phyloP scores from a whole-genome alignment of 2,329 filamentous ascomycete species.

The Seiridium unicorne region DNA sequence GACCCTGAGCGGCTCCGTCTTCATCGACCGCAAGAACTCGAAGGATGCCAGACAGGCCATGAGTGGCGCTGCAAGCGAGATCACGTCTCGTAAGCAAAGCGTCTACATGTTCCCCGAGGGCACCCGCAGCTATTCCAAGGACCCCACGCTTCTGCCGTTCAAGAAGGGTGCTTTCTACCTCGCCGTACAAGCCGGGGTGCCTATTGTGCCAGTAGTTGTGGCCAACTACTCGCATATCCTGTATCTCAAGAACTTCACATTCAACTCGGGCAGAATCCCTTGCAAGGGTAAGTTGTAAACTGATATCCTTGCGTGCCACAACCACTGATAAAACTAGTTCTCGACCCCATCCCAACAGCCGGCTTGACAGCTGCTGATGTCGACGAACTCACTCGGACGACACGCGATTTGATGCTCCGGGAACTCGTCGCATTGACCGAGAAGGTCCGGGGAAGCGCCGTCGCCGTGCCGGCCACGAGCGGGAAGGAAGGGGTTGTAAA shows the following conservation, averaged over 20 bases:
- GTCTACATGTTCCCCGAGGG: conserved; percentile 92
- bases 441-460: conserved; percentile 42
- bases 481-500: conserved; percentile 27
- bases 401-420: conserved; percentile 73
- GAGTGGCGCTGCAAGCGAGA: conserved; percentile 77
- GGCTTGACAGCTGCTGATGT: conserved; percentile 75
- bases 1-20: conserved; percentile 82
- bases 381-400: conserved; percentile 66
- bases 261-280: conserved; percentile 69
- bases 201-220: conserved; percentile 81
- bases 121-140: conserved; percentile 82
- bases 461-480: conserved; percentile 21
- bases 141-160: conserved; percentile 85
- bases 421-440: conserved; percentile 57
- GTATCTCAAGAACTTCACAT: conserved; percentile 61
- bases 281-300: conserved; percentile 61
- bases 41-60: conserved; percentile 83
- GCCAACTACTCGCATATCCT: conserved; percentile 78
- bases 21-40: conserved; percentile 88
- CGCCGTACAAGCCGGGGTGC: conserved; percentile 89
- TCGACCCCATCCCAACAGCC: conserved; percentile 77
- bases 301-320: background rate
- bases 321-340: conserved; percentile 49
- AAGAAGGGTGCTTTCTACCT: conserved; percentile 99
- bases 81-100: conserved; percentile 68